Base-by-base conservation (phyloP, 768 basidiomycete genomes). In the Termitomyces sp. region DNA sequence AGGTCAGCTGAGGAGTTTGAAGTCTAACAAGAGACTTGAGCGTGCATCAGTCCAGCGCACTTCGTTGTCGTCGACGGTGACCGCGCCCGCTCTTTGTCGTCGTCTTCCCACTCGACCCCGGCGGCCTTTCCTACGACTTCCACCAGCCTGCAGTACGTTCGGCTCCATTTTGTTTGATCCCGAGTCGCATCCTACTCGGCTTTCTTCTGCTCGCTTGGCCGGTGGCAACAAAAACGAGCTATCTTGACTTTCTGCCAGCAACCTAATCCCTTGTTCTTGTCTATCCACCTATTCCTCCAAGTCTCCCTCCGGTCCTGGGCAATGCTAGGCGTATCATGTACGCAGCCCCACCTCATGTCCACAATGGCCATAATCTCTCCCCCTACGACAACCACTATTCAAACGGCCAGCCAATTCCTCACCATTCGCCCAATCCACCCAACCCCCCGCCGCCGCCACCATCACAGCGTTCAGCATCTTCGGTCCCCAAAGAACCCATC, bases 301-400 rank as follows among this genome's bases (percentile, higher is more conserved):
- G 55, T 67, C 66, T 64, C 64, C 64, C 60, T 59, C 60, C 53
- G 48, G 56, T 66, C 61, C 64, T 70, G 70, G 75, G 76, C 80
- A 74, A 82, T 82, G 81, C 80, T 65, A 77, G 73, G 68, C 73
- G 76, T 78, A 78, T 74, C 82, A 84, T 84, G 83, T 82, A 74
- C 73, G 67, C 69, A 64, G 61, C 72, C 68, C 66, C 75, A 73
- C 65, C 67, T 71, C 70, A 77, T 76, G 72, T 75, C 73, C 74
- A 71, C 56, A 75, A 71, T 65, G 67, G 65, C 66, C 72, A 74
- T 69, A 67, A 72, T 68, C 70, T 67, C 53, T 63, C 67, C 58
- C 67, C 66, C 45, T 65, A 70, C 69, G 67, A 56, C 62, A 66
- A 68, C 65, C 63, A 63, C 54, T 69, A 69, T 57, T 40, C 66